Percentiles rank a stretch among this genome's conserved stretches.
Evolutionary conservation across 2,329 filamentous ascomycete species (phyloP).

Genomic region (Ophiostoma australiae): DNA sequence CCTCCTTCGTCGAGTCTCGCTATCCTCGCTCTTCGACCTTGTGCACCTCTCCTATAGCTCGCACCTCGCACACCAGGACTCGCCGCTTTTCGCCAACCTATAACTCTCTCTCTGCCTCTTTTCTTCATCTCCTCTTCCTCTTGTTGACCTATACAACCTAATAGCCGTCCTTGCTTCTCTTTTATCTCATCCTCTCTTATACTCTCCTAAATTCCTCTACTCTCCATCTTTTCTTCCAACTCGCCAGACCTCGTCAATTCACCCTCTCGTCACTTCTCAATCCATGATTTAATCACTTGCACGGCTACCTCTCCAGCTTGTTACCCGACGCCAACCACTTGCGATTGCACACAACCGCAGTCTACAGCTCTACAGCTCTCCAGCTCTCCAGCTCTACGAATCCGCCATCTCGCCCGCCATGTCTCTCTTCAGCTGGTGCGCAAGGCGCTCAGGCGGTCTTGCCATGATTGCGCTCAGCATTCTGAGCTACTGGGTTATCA

Average conservation of each 20-base stretch:
- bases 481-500: constrained; percentile 54
- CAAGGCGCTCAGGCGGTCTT: constrained; percentile 51
- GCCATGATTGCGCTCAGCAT: constrained; percentile 47
- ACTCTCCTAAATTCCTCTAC: neutral
- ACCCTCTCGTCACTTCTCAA: neutral
- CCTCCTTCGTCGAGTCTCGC: neutral
- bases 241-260: neutral
- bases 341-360: neutral
- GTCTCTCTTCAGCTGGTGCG: constrained; percentile 52
- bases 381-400: neutral
- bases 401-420: constrained; percentile 35
- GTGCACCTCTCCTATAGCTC: constrained; percentile 11
- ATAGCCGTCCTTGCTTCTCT: neutral
- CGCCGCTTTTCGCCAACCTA: constrained; percentile 5
- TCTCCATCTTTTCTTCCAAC: neutral
- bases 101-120: neutral
- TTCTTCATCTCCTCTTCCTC: neutral
- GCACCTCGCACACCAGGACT: neutral
- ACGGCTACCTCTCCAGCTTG: neutral
- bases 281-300: neutral
- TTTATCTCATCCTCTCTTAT: neutral
- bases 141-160: neutral
- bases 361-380: neutral
- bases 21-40: constrained; percentile 16
- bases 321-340: neutral